A percentile compares a stretch with the other conserved stretches of the same genome.
Evolutionary conservation across 495 filamentous ascomycete genomes (phyloP).

Genomic region (Haplographium delicatum): DNA sequence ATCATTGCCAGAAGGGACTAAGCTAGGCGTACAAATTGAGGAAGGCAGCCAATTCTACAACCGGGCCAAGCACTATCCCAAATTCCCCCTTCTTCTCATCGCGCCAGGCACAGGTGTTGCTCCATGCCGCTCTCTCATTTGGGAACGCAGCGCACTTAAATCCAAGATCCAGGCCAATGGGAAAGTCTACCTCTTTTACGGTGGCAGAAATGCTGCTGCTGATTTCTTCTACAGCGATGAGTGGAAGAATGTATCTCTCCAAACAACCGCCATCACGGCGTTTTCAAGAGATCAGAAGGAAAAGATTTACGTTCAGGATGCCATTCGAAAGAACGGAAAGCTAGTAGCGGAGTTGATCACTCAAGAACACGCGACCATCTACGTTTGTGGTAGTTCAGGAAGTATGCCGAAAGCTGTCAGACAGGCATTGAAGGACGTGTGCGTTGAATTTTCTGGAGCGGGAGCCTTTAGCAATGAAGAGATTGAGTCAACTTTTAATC

Average conservation of each 20-base stretch:
- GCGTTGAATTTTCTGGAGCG: constrained; percentile 30
- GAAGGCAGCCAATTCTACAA: background rate
- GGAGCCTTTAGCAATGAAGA: constrained; percentile 15
- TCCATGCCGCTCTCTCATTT: constrained; percentile 74
- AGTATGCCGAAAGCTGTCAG: constrained; percentile 87
- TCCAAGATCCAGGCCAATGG: constrained; percentile 24
- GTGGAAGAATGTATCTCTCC: constrained; percentile 44
- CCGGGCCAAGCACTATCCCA: background rate
- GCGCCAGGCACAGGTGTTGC: constrained; percentile 90
- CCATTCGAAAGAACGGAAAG: constrained; percentile 55
- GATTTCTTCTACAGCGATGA: constrained; percentile 82
- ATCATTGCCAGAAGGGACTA: constrained; percentile 50
- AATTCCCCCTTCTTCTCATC: constrained; percentile 65
- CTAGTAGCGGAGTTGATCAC: constrained; percentile 54
- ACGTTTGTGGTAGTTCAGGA: constrained; percentile 78
- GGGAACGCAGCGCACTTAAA: constrained; percentile 49
- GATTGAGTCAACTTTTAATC: constrained; percentile 52
- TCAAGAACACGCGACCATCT: constrained; percentile 50
- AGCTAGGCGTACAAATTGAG: constrained; percentile 49
- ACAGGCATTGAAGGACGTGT: constrained; percentile 70
- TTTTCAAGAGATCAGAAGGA: constrained; percentile 74
- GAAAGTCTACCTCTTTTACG: constrained; percentile 62
- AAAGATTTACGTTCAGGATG: constrained; percentile 88
- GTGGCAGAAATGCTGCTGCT: constrained; percentile 62
- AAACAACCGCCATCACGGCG: constrained; percentile 60